These are phyloP conservation scores for Syzygium jambos DNA, from an alignment of 345 rosid species.

Conservation along the genomic window DNA sequence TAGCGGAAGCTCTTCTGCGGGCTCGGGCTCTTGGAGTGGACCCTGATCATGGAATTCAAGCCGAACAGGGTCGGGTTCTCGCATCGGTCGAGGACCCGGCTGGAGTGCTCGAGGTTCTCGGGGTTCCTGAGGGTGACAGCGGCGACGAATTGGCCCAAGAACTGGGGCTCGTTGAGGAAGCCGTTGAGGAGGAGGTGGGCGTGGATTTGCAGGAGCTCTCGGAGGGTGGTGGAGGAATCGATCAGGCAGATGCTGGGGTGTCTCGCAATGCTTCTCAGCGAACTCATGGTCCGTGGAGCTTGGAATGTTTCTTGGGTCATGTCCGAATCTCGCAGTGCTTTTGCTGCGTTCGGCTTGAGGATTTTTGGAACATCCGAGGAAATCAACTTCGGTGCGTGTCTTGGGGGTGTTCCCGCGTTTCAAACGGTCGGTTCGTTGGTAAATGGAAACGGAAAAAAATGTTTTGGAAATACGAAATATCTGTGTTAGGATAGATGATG, in stretches of 20 bases:
- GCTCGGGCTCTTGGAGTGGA: constrained; percentile 34
- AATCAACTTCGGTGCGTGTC: neutral
- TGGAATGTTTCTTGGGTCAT: neutral
- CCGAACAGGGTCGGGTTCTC: constrained; percentile 34
- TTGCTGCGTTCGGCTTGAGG: neutral
- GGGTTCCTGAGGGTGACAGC: constrained; percentile 38
- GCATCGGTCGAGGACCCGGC: constrained; percentile 36
- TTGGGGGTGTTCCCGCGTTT: neutral
- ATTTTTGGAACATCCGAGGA: neutral
- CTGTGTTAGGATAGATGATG: neutral
- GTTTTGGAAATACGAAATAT: neutral
- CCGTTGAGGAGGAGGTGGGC: constrained; percentile 37
- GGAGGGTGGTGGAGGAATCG: constrained; percentile 12
- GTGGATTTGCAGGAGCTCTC: constrained; percentile 46
- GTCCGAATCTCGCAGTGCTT: neutral
- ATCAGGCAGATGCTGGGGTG: constrained; percentile 13
- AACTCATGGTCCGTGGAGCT: neutral
- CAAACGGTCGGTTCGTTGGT: neutral
- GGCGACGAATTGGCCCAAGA: constrained; percentile 45
- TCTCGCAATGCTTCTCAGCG: constrained; percentile 6
- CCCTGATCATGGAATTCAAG: constrained; percentile 56
- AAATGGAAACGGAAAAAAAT: neutral
- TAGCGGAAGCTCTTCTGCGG: constrained; percentile 33
- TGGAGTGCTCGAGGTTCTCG: constrained; percentile 28
- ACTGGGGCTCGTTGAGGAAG: constrained; percentile 25